Evolutionary conservation across 768 basidiomycete genomes (phyloP).

Genomic region (Termitomyces sp.): DNA sequence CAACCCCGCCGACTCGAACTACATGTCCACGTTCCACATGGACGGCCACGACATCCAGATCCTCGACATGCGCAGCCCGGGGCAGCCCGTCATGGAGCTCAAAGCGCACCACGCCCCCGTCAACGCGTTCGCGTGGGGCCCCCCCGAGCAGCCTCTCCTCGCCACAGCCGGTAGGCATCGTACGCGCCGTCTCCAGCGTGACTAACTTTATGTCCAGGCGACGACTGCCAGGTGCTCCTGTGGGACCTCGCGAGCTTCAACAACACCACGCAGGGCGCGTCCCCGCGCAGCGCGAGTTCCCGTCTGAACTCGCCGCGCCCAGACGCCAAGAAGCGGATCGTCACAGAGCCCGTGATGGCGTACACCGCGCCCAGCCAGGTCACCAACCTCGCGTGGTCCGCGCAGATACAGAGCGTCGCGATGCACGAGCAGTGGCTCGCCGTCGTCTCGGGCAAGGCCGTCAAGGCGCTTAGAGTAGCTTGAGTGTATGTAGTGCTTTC

Average conservation of each 20-base stretch:
- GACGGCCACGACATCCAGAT: slow-evolving; percentile 88
- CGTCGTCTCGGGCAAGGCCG: slow-evolving; percentile 73
- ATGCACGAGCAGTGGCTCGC: slow-evolving; percentile 85
- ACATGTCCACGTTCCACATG: slow-evolving; percentile 96
- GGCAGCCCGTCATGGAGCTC: slow-evolving; percentile 90
- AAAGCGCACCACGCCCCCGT: slow-evolving; percentile 77
- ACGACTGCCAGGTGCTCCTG: slow-evolving; percentile 90
- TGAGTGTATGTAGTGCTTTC: too few species aligned
- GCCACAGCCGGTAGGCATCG: slow-evolving; percentile 73
- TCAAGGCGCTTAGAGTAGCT: slow-evolving; percentile 72
- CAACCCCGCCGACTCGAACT: slow-evolving; percentile 88
- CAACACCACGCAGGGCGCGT: slow-evolving; percentile 57
- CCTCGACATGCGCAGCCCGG: slow-evolving; percentile 95
- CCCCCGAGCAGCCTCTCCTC: slow-evolving; percentile 75
- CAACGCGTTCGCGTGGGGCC: slow-evolving; percentile 89
- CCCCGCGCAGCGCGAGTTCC: slow-evolving; percentile 66
- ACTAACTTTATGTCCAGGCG: slow-evolving; percentile 45
- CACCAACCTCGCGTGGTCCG: slow-evolving; percentile 87
- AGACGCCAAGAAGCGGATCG: slow-evolving; percentile 68
- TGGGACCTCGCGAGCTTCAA: slow-evolving; percentile 72
- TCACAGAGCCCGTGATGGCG: slow-evolving; percentile 79
- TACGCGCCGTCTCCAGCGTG: background rate
- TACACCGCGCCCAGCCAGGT: slow-evolving; percentile 77
- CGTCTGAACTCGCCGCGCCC: slow-evolving; percentile 78
- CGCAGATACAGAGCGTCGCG: slow-evolving; percentile 69